Evolutionary conservation across 805 yeast species (phyloP).

Genomic region (Lipomyces orientalis): DNA sequence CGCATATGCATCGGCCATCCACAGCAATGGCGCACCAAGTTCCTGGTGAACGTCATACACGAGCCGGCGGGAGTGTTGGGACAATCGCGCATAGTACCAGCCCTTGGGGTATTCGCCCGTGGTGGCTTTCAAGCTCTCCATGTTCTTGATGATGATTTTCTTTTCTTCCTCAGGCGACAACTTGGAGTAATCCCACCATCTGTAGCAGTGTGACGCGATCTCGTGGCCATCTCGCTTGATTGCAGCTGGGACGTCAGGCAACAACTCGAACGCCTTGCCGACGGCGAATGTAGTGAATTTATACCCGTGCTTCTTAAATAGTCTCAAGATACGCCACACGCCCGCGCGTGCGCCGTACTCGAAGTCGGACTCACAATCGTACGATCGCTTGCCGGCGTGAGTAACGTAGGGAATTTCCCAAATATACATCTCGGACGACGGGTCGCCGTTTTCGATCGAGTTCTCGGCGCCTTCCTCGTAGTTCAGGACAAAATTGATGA

Average conservation of each 20-base stretch:
- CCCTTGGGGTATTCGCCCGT: slow-evolving; percentile 49
- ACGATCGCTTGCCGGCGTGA: slow-evolving; percentile 40
- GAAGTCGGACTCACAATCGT: slow-evolving; percentile 46
- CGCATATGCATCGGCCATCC: slow-evolving; percentile 48
- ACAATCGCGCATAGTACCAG: slow-evolving; percentile 49
- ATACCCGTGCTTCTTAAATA: slow-evolving; percentile 46
- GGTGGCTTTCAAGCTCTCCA: slow-evolving; percentile 44
- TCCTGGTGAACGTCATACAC: slow-evolving; percentile 48
- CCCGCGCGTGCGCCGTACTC: slow-evolving; percentile 49
- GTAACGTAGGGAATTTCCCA: slow-evolving; percentile 41
- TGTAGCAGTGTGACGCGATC: slow-evolving; percentile 48
- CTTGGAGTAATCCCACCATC: slow-evolving; percentile 48
- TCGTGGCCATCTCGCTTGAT: slow-evolving; percentile 50
- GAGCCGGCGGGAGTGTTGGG: slow-evolving; percentile 45
- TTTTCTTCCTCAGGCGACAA: slow-evolving; percentile 46
- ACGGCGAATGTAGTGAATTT: slow-evolving; percentile 50
- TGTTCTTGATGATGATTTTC: slow-evolving; percentile 44
- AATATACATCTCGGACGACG: slow-evolving; percentile 40
- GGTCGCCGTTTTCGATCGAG: slow-evolving; percentile 45
- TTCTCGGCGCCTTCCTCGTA: slow-evolving; percentile 49
- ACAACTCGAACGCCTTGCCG: slow-evolving; percentile 48
- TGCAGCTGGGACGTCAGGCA: slow-evolving; percentile 47
- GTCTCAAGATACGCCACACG: slow-evolving; percentile 46
- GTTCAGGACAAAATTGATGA: slow-evolving; percentile 46
- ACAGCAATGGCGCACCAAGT: slow-evolving; percentile 44